Conservation (phyloP, 1,139 yeast species). For the Saccharomyces hybrid region DNA sequence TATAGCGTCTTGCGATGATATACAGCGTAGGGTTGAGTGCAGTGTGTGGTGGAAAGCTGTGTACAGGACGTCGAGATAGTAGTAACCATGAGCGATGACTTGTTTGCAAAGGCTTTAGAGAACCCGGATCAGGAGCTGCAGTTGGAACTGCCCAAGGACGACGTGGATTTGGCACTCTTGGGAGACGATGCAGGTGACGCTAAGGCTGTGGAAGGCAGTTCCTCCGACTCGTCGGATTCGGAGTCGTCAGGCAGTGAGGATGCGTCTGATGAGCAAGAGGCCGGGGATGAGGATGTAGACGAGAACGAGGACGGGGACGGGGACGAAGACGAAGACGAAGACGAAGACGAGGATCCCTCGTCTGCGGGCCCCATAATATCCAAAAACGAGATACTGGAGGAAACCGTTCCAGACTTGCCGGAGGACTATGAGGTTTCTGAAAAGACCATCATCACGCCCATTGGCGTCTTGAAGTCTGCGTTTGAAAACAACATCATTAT, state of each 20-base stretch:
- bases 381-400: conserved; percentile 67
- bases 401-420: conserved; percentile 61
- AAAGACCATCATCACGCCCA: conserved; percentile 57
- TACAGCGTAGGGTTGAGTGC: background rate
- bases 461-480: conserved; percentile 64
- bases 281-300: conserved; percentile 10
- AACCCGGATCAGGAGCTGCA: conserved; percentile 12
- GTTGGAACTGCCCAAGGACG: conserved; percentile 14
- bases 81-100: conserved; percentile 16
- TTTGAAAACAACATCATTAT: conserved; percentile 70
- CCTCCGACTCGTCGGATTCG: background rate
- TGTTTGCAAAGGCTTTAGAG: conserved; percentile 22
- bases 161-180: conserved; percentile 11
- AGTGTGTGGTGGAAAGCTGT: background rate
- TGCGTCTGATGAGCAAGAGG: conserved; percentile 8
- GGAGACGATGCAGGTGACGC: background rate
- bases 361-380: conserved; percentile 63
- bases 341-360: conserved; percentile 28
- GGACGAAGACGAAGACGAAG: conserved; percentile 21
- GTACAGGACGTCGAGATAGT: background rate
- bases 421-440: conserved; percentile 52
- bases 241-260: conserved; percentile 8
- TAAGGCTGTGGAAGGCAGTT: background rate
- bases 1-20: background rate
- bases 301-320: conserved; percentile 15